Evolutionary conservation across 2,329 filamentous ascomycete genomes (phyloP), one percentile per base, ranked within the genome.

Genomic region (Neonectria neomacrospora): DNA sequence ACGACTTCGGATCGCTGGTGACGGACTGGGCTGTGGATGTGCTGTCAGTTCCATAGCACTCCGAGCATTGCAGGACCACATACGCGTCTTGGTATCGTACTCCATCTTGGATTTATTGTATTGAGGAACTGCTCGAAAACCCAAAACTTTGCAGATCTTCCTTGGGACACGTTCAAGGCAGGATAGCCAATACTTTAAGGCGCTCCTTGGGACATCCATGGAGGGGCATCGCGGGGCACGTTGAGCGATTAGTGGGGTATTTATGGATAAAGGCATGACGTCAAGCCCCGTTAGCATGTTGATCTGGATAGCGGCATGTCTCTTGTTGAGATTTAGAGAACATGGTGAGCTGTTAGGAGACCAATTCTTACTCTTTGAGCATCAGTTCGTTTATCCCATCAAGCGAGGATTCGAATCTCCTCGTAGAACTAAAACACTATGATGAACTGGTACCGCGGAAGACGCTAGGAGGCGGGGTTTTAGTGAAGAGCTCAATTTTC

Each of bases 1-100:
- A 98, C 51, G 94, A 97, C 44, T 85, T 91, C 73, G 87, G 88
- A 81, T 98, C 94, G 72, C 86, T 89, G 39, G 94, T 98, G 71
- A 84, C 85, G 77, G 91, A 96, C 65, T 88, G 89, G 50, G 90
- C 92, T 96, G 73, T 59, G 28, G 6, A 39, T 20, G 42, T 10
- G 58, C 16, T 47, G 67, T 71, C 54, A 73, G 69, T 58, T 58
- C 45, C 14, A 48, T 26, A 39, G 22, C n/a, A 41, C 20, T 1
- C 44, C 22, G 53, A 12, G 30, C 22, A 34, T 53, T 18, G 9
- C 39, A 22, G 28, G 10, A 16, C 30, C 11, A 71, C 90, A 75
- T 80, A 94, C 91, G 85, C 51, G 85, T 91, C 79, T 92, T 90
- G 9, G 90, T 87, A 74, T 94, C 91, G 80, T 86, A 85, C 77